phyloP scores from a whole-genome alignment of 257 asterid species.

The Coffea eugenioides region DNA sequence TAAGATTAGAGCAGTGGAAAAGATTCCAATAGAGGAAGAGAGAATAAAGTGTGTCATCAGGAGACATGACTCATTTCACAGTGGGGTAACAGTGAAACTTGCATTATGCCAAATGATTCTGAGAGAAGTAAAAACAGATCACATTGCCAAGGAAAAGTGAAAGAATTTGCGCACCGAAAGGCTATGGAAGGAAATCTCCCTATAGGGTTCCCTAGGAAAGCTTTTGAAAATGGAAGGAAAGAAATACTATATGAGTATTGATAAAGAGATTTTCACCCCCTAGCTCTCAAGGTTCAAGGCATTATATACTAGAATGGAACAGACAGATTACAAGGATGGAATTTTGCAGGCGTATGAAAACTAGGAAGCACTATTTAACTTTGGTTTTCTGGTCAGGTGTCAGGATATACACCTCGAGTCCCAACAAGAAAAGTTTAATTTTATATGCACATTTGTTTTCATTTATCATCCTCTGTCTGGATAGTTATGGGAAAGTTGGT shows the following conservation, averaged over 20 bases:
- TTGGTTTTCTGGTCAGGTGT: slow-evolving; percentile 15
- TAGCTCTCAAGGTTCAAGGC: slow-evolving; percentile 4
- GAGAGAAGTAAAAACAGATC: not conserved
- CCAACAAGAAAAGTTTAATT: not conserved
- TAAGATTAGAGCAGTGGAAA: slow-evolving; percentile 17
- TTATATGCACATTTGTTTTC: not conserved
- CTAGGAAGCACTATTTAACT: slow-evolving; percentile 33
- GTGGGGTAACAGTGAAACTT: slow-evolving; percentile 44
- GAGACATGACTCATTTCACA: slow-evolving; percentile 26
- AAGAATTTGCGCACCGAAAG: slow-evolving; percentile 67
- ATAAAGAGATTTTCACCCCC: not conserved
- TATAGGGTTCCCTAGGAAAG: slow-evolving; percentile 10
- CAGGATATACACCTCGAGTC: not conserved
- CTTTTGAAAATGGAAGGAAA: slow-evolving; percentile 10
- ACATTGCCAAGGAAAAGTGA: slow-evolving; percentile 19
- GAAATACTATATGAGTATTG: not conserved
- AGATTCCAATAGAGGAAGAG: slow-evolving; percentile 22
- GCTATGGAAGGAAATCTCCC: slow-evolving; percentile 21
- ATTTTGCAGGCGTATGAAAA: slow-evolving; percentile 44
- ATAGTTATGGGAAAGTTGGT: not conserved
- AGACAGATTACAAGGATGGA: slow-evolving; percentile 18
- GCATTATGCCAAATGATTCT: slow-evolving; percentile 34
- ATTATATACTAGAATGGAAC: slow-evolving; percentile 10
- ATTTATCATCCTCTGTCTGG: not conserved
- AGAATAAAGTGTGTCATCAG: too few relatives aligned